These are phyloP conservation scores for Fusarium sp. DNA, from an alignment of 2,329 filamentous ascomycete species.

Conservation along the genomic window DNA sequence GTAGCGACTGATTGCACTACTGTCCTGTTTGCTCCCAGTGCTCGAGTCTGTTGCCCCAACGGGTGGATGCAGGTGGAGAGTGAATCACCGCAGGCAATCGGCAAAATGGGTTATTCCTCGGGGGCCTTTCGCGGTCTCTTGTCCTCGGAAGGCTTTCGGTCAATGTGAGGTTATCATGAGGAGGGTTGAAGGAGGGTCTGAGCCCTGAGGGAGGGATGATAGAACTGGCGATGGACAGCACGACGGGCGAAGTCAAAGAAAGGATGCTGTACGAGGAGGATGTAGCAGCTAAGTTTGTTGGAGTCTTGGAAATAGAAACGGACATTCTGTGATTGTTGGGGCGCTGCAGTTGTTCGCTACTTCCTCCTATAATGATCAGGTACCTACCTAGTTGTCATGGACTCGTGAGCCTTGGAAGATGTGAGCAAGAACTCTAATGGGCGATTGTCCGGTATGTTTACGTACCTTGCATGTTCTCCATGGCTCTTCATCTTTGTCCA, in stretches of 20 bases:
- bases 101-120: background rate
- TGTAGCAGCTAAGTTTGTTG: background rate
- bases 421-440: background rate
- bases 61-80: background rate
- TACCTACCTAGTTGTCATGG: background rate
- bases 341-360: background rate
- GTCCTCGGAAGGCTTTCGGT: background rate
- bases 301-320: background rate
- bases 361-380: background rate
- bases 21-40: background rate
- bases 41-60: background rate
- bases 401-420: background rate
- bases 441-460: background rate
- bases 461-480: background rate
- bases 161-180: background rate
- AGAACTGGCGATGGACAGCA: background rate
- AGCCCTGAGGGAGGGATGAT: background rate
- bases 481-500: conserved; percentile 12
- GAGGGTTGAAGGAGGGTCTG: background rate
- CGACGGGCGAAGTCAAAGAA: background rate
- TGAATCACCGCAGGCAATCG: background rate
- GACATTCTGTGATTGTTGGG: background rate
- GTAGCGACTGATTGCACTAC: background rate
- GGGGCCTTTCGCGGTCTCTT: background rate
- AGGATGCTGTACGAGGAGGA: background rate